A percentile compares a stretch with the other conserved stretches of the same genome.
Conservation (phyloP, 1,284 basidiomycete species). For the Singerocomus rubriflavus region DNA sequence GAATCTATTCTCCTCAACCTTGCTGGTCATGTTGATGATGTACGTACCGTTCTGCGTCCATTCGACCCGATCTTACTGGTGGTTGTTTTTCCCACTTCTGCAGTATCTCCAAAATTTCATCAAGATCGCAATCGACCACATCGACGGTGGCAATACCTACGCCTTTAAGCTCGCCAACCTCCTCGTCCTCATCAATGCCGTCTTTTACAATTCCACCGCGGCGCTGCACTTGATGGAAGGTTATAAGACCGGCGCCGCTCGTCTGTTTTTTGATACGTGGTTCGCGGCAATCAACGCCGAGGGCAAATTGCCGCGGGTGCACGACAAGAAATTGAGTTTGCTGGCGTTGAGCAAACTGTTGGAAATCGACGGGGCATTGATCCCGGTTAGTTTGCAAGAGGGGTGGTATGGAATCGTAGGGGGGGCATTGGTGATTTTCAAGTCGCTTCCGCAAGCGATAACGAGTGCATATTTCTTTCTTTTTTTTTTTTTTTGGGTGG, state of each 20-base stretch:
- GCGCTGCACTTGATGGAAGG: slow-evolving; percentile 75
- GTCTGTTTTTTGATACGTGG: slow-evolving; percentile 78
- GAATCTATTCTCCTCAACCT: slow-evolving; percentile 83
- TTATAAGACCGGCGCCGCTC: slow-evolving; percentile 54
- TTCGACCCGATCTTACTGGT: not conserved
- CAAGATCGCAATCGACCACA: slow-evolving; percentile 52
- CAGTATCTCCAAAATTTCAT: slow-evolving; percentile 58
- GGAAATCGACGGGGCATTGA: slow-evolving; percentile 55
- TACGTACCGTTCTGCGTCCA: slow-evolving; percentile 32
- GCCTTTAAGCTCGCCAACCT: slow-evolving; percentile 75
- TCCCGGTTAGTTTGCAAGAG: slow-evolving; percentile 59
- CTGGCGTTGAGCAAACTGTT: slow-evolving; percentile 73
- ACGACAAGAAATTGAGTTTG: slow-evolving; percentile 86
- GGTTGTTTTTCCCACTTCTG: not conserved
- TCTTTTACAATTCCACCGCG: slow-evolving; percentile 83
- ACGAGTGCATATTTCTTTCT: slow-evolving; percentile 40
- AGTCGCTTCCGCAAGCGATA: slow-evolving; percentile 71
- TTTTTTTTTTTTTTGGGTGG: not conserved
- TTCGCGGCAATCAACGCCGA: slow-evolving; percentile 67
- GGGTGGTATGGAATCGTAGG: slow-evolving; percentile 75
- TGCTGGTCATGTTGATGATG: slow-evolving; percentile 74
- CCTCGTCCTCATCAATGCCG: slow-evolving; percentile 78
- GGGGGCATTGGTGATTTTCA: slow-evolving; percentile 69
- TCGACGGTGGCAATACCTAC: slow-evolving; percentile 59
- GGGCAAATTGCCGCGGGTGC: slow-evolving; percentile 74